Evolutionary conservation across 1,284 basidiomycete species (phyloP), one percentile per base, ranked within the genome.

Genomic region (Sporisorium sorghi): DNA sequence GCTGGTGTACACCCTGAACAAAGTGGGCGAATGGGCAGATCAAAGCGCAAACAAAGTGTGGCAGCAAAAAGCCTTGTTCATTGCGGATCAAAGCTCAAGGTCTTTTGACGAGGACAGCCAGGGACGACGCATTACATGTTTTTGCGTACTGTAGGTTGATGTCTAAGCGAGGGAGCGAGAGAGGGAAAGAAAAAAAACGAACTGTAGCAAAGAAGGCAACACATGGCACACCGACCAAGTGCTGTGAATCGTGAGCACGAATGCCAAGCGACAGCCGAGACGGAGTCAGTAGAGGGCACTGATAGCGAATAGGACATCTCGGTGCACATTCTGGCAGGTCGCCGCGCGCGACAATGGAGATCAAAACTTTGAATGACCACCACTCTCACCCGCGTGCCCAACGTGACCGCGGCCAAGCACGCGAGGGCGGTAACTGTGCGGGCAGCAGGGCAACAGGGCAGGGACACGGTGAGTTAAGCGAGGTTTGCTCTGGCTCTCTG

Each of bases 301-400:
- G 67, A 64, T 70, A 43, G 61, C 44, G 67, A 57, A 57, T 59
- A 64, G 44, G 11, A 9, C 5, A 8, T 28, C 15, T 17, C 30
- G 12, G 48, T 63, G 67, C 67, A 59, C 57, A 52, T 52, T 56
- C 52, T 26, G 56, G 60, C 67, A 69, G 67, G 60, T 58, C 47
- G 55, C 32, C 26, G 46, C 32, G 30, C 26, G 44, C 32, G n/a
- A 40, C n/a, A n/a, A n/a, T 40, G n/a, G 5, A 17, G 17, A 37
- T n/a, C 21, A 35, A 37, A 53, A n/a, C 23, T 37, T 19, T 39
- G n/a, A 23, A 14, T 15, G n/a, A n/a, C n/a, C n/a, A n/a, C n/a
- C 44, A 19, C 21, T 30, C 39, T 39, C n/a, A 33, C 44, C 26
- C 57, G 51, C 57, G 63, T 66, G 50, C 30, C 28, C 39, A 40